These are phyloP conservation scores for Microbotryomycetes sp. DNA, from an alignment of 1,284 basidiomycete species.

Conservation along the genomic window DNA sequence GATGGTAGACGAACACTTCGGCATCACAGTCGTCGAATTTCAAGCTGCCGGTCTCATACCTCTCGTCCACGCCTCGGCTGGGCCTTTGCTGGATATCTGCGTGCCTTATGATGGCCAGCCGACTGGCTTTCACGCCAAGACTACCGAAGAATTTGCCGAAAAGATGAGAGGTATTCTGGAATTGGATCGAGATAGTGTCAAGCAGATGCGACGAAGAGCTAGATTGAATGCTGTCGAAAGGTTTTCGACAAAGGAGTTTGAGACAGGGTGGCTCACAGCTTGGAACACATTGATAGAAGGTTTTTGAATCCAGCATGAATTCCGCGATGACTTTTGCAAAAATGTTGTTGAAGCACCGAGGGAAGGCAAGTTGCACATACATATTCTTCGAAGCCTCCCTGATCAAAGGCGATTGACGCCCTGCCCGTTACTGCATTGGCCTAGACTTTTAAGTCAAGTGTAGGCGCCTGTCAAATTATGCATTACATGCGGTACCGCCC, in stretches of 20 bases:
- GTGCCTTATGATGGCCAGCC: slow-evolving; percentile 62
- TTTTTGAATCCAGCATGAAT: no score
- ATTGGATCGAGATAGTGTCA: slow-evolving; percentile 53
- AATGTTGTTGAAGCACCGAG: no score
- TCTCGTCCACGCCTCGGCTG: slow-evolving; percentile 85
- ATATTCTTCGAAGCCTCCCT: no score
- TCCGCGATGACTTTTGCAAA: no score
- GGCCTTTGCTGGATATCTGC: slow-evolving; percentile 85
- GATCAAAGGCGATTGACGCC: no score
- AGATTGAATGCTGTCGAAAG: slow-evolving; percentile 60
- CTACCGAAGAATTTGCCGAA: slow-evolving; percentile 61
- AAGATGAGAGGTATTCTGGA: slow-evolving; percentile 61
- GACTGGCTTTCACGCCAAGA: slow-evolving; percentile 78
- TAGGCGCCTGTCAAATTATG: no score
- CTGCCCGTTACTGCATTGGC: no score
- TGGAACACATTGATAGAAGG: slow-evolving; percentile 10
- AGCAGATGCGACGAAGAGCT: slow-evolving; percentile 61
- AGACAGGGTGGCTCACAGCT: slow-evolving; percentile 45
- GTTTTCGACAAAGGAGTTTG: slow-evolving; percentile 72
- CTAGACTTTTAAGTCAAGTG: no score
- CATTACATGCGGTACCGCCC: no score
- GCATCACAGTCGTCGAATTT: slow-evolving; percentile 95
- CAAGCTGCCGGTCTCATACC: slow-evolving; percentile 91
- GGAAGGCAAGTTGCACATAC: no score
- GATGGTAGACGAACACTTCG: slow-evolving; percentile 99